Evolutionary conservation across 306 rosid species (phyloP).

Genomic region (Crotalaria pallida): DNA sequence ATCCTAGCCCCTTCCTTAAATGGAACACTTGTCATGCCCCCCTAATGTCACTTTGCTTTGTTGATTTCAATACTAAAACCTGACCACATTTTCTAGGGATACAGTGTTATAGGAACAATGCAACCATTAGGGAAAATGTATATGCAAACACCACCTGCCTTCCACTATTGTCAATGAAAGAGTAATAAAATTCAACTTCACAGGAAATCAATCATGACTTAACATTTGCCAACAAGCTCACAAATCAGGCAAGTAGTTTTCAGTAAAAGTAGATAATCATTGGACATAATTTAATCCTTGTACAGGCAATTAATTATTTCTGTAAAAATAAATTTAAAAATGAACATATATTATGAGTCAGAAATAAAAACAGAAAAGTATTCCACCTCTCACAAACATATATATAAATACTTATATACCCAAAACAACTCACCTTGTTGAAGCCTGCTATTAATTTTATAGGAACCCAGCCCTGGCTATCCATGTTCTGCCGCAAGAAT

Average conservation of each 20-base stretch:
- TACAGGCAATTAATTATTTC: neutral
- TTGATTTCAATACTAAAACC: neutral
- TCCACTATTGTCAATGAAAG: neutral
- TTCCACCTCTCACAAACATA: neutral
- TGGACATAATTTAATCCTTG: neutral
- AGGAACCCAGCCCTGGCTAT: constrained; percentile 86
- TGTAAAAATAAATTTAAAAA: neutral
- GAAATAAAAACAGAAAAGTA: constrained; percentile 8
- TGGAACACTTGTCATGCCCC: neutral
- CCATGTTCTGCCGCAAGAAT: constrained; percentile 81
- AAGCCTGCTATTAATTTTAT: constrained; percentile 67
- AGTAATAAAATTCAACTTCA: neutral
- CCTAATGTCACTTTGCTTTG: neutral
- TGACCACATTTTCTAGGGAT: neutral
- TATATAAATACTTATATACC: neutral
- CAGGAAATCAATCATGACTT: neutral
- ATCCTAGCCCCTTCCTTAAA: neutral
- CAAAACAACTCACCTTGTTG: constrained; percentile 58
- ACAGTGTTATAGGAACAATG: neutral
- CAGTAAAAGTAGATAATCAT: neutral
- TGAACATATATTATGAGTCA: neutral
- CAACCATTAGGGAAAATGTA: constrained; percentile 5
- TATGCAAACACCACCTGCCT: neutral
- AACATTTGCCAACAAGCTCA: neutral
- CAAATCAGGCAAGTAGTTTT: constrained; percentile 5